A percentile compares a stretch with the other conserved stretches of the same genome.
phyloP scores from a whole-genome alignment of 2,329 filamentous ascomycete genomes.

The Trichophyton benhamiae region DNA sequence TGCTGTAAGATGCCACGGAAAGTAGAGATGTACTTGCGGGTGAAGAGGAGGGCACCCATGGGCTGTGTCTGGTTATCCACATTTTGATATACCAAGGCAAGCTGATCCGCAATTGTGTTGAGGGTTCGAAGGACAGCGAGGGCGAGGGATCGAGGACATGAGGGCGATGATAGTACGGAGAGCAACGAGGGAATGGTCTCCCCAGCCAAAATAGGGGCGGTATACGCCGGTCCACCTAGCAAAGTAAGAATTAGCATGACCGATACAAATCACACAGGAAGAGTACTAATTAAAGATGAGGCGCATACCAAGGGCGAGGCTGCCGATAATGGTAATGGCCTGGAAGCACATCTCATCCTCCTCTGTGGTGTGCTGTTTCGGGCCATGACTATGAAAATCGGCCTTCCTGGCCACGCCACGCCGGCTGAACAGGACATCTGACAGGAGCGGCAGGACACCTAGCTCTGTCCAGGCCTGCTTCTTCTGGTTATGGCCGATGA shows the following conservation, averaged over 20 bases:
- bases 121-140: conserved; percentile 63
- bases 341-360: conserved; percentile 61
- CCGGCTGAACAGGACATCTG: conserved; percentile 36
- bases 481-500: conserved; percentile 74
- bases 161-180: conserved; percentile 52
- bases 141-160: conserved; percentile 54
- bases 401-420: conserved; percentile 26
- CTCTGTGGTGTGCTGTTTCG: conserved; percentile 31
- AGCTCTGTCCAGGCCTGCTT: conserved; percentile 67
- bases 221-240: conserved; percentile 65
- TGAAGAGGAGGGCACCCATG: conserved; percentile 55
- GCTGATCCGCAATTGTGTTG: conserved; percentile 56
- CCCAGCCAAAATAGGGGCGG: conserved; percentile 59
- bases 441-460: conserved; percentile 49
- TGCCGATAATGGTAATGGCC: conserved; percentile 71
- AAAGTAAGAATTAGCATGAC: neutral
- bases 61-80: conserved; percentile 33
- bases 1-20: conserved; percentile 55
- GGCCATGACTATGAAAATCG: conserved; percentile 18
- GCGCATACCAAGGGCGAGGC: conserved; percentile 64
- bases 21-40: conserved; percentile 46
- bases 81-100: conserved; percentile 43
- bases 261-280: neutral
- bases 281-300: neutral
- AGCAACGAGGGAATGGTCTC: conserved; percentile 58